Percentiles rank a stretch among this genome's conserved stretches.
phyloP scores from a whole-genome alignment of 2,329 filamentous ascomycete species.

The Pestalotiopsis sp. region DNA sequence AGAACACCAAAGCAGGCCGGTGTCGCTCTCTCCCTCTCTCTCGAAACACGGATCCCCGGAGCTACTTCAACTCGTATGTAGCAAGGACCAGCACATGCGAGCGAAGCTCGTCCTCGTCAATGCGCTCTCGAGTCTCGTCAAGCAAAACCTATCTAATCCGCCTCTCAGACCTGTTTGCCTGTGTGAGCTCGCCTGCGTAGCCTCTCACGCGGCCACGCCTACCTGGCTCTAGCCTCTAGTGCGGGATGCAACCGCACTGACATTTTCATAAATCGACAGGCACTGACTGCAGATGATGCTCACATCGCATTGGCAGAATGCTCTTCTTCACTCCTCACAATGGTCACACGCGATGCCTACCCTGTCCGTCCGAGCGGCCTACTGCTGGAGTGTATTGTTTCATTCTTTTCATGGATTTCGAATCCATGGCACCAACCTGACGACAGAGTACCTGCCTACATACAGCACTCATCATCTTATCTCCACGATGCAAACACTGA shows the following conservation, averaged over 20 bases:
- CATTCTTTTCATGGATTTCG: neutral
- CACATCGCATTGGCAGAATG: constrained; percentile 1
- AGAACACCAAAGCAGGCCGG: neutral
- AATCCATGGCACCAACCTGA: neutral
- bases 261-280: neutral
- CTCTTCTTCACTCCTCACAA: neutral
- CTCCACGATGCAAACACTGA: neutral
- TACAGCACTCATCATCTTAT: too few species aligned
- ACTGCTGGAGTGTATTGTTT: neutral
- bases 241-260: constrained; percentile 11
- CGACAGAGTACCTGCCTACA: neutral
- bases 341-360: neutral
- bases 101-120: neutral
- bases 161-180: neutral
- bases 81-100: neutral
- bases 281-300: neutral
- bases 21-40: neutral
- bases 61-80: neutral
- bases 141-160: neutral
- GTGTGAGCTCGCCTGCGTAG: constrained; percentile 1
- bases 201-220: neutral
- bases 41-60: constrained; percentile 3
- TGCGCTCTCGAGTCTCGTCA: neutral
- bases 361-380: neutral
- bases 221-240: constrained; percentile 1